Evolutionary conservation across 1,284 basidiomycete species (phyloP).

Genomic region (Cutaneotrichosporon sp.): DNA sequence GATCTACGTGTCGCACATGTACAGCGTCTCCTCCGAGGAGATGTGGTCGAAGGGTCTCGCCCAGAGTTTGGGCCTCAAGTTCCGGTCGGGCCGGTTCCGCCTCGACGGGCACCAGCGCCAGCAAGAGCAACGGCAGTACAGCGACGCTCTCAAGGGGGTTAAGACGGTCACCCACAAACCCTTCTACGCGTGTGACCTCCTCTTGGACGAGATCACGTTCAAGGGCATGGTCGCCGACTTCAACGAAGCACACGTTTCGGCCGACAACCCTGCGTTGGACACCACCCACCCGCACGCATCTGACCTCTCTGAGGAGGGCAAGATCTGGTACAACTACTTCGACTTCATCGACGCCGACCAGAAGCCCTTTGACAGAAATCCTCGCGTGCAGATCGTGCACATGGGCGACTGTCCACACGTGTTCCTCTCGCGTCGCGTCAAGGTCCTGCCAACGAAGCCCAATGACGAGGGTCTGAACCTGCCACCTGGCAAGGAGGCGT

Average conservation of each 20-base stretch:
- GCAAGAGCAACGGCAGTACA: conserved; percentile 62
- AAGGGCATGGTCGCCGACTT: conserved; percentile 79
- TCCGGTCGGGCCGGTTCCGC: conserved; percentile 74
- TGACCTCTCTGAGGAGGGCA: conserved; percentile 39
- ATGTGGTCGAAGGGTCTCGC: conserved; percentile 78
- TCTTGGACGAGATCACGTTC: conserved; percentile 74
- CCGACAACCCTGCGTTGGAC: background rate
- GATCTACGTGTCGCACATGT: conserved; percentile 84
- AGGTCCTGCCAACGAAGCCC: conserved; percentile 44
- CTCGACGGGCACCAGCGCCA: conserved; percentile 92
- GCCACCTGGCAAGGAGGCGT: conserved; percentile 53
- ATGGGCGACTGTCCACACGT: conserved; percentile 78
- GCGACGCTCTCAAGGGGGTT: conserved; percentile 44
- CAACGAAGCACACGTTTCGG: conserved; percentile 57
- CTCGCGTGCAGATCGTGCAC: conserved; percentile 70
- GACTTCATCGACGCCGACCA: conserved; percentile 85
- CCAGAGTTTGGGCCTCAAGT: conserved; percentile 73
- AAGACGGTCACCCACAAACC: conserved; percentile 65
- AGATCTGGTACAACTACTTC: conserved; percentile 73
- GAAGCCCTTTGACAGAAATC: conserved; percentile 59
- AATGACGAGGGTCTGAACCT: conserved; percentile 11
- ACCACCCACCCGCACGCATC: conserved; percentile 22
- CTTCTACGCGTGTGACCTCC: conserved; percentile 89
- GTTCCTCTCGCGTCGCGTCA: conserved; percentile 70
- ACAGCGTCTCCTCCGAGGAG: conserved; percentile 73